Evolutionary conservation across 371 early-diverging fungal species (phyloP).

Genomic region (Apophysomyces sp.): DNA sequence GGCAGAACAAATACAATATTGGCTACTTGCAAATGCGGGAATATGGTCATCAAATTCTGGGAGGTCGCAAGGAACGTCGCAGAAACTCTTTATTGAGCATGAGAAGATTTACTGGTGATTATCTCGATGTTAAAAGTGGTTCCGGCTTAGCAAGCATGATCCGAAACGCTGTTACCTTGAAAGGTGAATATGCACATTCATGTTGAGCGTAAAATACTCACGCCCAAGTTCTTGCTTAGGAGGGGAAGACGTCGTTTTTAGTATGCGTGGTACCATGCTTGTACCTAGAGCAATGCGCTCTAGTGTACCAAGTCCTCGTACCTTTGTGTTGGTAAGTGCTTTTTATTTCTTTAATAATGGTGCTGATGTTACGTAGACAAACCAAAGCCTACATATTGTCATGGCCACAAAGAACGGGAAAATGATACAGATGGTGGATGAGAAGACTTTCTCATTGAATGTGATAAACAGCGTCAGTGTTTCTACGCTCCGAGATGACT

Average conservation of each 20-base stretch:
- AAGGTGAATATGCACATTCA: conserved; percentile 20
- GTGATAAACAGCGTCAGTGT: conserved; percentile 58
- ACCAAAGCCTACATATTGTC: conserved; percentile 58
- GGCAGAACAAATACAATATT: conserved; percentile 87
- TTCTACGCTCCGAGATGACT: conserved; percentile 80
- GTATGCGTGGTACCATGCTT: conserved; percentile 62
- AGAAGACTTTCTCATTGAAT: conserved; percentile 52
- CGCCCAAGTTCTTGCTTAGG: conserved; percentile 11
- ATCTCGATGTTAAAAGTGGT: conserved; percentile 74
- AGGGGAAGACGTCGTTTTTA: conserved; percentile 66
- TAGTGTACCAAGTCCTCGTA: conserved; percentile 75
- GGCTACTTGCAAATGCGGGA: conserved; percentile 90
- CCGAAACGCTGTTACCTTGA: conserved; percentile 60
- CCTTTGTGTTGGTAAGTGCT: conserved; percentile 60
- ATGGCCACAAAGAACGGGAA: conserved; percentile 58
- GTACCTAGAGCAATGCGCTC: conserved; percentile 81
- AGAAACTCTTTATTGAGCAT: conserved; percentile 82
- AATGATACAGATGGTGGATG: conserved; percentile 51
- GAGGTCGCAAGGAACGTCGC: conserved; percentile 87
- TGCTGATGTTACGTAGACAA: conserved; percentile 39
- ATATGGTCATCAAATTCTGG: conserved; percentile 90
- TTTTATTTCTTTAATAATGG: not conserved
- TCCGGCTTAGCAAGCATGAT: conserved; percentile 66
- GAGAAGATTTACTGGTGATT: conserved; percentile 92
- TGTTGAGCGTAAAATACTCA: not conserved